phyloP scores from a whole-genome alignment of 2,329 filamentous ascomycete species.

The Dothideomycetes sp. region DNA sequence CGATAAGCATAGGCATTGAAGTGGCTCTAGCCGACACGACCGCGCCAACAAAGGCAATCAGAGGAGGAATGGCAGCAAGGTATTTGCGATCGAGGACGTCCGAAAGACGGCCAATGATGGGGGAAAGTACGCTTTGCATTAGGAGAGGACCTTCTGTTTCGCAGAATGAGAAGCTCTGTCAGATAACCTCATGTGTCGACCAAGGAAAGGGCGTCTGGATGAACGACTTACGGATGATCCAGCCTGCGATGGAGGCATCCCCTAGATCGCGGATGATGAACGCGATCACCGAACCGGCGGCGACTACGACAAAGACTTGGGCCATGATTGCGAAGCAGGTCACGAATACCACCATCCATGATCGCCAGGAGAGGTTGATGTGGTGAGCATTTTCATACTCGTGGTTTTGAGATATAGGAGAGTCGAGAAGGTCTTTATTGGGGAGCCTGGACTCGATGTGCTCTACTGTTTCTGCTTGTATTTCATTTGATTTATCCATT shows the following conservation, averaged over 20 bases:
- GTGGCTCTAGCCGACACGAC: constrained; percentile 44
- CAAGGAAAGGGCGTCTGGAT: not conserved
- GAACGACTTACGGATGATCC: constrained; percentile 41
- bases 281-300: constrained; percentile 44
- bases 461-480: not conserved
- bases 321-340: constrained; percentile 43
- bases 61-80: constrained; percentile 39
- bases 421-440: not conserved
- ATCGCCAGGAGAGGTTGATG: constrained; percentile 43
- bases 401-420: constrained; percentile 1
- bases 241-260: constrained; percentile 38
- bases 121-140: constrained; percentile 47
- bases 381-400: constrained; percentile 18
- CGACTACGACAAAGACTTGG: constrained; percentile 46
- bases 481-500: not conserved
- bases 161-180: too few relatives aligned
- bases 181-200: constrained; percentile 1
- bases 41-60: constrained; percentile 43
- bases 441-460: not conserved
- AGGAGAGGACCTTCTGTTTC: constrained; percentile 42
- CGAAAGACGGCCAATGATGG: constrained; percentile 44
- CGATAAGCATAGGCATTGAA: constrained; percentile 45
- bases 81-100: constrained; percentile 46
- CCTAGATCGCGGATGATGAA: constrained; percentile 46
- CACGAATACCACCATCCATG: constrained; percentile 40